Conservation (phyloP, 83 land plant species). For the Diphasiastrum complanatum region DNA sequence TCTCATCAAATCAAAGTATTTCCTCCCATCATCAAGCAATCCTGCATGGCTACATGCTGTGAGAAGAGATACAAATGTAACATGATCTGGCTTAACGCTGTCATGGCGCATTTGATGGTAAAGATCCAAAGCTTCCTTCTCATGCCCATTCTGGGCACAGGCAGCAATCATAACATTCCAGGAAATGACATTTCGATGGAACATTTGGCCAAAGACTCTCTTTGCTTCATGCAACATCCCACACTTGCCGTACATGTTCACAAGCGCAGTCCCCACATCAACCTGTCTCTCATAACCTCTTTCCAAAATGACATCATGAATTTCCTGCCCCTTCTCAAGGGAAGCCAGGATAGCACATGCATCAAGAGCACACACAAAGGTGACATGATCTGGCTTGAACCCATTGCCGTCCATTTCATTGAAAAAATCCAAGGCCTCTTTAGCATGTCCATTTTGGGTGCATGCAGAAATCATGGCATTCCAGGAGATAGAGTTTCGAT, state of each 20-base stretch:
- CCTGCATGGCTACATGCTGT: conserved; percentile 48
- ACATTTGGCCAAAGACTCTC: conserved; percentile 20
- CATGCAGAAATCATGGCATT: conserved; percentile 24
- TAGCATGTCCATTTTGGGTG: conserved; percentile 17
- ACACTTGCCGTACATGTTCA: conserved; percentile 48
- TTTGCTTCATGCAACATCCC: conserved; percentile 23
- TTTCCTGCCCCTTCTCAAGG: conserved; percentile 23
- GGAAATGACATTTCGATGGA: conserved; percentile 27
- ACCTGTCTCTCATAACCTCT: conserved; percentile 25
- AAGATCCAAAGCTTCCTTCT: conserved; percentile 25
- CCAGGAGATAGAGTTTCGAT: conserved; percentile 26
- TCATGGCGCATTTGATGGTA: conserved; percentile 27
- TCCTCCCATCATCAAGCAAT: conserved; percentile 32
- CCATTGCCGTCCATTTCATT: conserved; percentile 22
- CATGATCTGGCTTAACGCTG: conserved; percentile 34
- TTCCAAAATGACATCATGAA: conserved; percentile 40
- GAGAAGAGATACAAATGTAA: conserved; percentile 37
- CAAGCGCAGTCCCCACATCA: conserved; percentile 36
- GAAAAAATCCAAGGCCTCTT: conserved; percentile 25
- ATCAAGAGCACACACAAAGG: conserved; percentile 36
- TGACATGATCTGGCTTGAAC: conserved; percentile 24
- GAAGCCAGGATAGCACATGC: conserved; percentile 24
- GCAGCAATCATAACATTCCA: conserved; percentile 47
- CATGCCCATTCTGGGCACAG: conserved; percentile 35
- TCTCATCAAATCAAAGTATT: conserved; percentile 34